Percentiles rank a stretch among this genome's conserved stretches.
phyloP scores from a whole-genome alignment of 805 yeast genomes.

The Candida nonsorbophila region DNA sequence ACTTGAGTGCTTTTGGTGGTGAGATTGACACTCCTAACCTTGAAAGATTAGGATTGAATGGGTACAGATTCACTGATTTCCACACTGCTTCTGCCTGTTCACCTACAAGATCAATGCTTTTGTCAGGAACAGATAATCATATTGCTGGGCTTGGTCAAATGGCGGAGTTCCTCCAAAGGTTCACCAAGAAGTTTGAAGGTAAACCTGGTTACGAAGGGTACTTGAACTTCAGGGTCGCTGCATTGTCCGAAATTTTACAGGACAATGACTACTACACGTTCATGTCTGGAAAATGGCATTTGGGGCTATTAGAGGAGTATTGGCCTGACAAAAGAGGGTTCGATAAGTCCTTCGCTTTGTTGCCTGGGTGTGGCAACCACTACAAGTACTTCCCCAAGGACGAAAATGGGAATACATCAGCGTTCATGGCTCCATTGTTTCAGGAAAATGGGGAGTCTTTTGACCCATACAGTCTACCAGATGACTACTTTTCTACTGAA shows the following conservation, averaged over 20 bases:
- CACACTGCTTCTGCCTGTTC: constrained; percentile 64
- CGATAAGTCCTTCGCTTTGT: constrained; percentile 42
- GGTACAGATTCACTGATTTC: constrained; percentile 51
- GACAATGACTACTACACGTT: constrained; percentile 47
- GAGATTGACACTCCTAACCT: constrained; percentile 55
- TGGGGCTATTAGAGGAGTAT: constrained; percentile 43
- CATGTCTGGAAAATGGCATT: constrained; percentile 58
- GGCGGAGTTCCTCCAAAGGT: constrained; percentile 39
- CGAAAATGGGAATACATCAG: constrained; percentile 19
- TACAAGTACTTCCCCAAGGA: constrained; percentile 40
- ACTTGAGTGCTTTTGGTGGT: constrained; percentile 49
- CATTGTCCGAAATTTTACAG: constrained; percentile 46
- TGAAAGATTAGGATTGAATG: constrained; percentile 36
- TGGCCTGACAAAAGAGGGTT: constrained; percentile 49
- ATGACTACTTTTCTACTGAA: constrained; percentile 42
- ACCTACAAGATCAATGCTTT: constrained; percentile 57
- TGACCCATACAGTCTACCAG: constrained; percentile 37
- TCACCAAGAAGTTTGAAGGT: constrained; percentile 34
- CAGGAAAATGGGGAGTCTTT: constrained; percentile 32
- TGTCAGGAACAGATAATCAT: constrained; percentile 59
- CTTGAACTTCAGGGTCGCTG: constrained; percentile 46
- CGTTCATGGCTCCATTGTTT: constrained; percentile 35
- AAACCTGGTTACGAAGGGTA: constrained; percentile 56
- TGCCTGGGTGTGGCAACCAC: constrained; percentile 58
- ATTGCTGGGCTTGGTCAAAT: constrained; percentile 57